phyloP scores from a whole-genome alignment of 768 basidiomycete species.

The Leccinellum albellum region DNA sequence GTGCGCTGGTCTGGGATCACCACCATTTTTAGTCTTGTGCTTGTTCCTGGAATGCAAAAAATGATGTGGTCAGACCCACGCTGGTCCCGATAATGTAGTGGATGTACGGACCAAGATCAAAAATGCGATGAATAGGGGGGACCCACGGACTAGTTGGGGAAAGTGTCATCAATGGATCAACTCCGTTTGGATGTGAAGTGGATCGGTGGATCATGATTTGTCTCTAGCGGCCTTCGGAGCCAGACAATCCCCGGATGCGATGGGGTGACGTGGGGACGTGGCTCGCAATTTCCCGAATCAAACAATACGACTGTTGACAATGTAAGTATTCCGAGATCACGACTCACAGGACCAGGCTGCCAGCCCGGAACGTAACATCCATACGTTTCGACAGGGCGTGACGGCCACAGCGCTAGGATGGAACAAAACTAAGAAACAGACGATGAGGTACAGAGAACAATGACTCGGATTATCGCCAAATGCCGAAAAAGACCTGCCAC shows the following conservation, averaged over 20 bases:
- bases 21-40: neutral
- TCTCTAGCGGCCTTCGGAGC: neutral
- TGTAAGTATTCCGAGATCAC: neutral
- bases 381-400: neutral
- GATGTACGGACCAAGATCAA: neutral
- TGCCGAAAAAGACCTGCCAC: conserved; percentile 81
- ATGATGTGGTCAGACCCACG: neutral
- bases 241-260: neutral
- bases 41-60: neutral
- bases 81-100: neutral
- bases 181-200: neutral
- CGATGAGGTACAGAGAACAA: neutral
- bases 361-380: neutral
- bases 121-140: neutral
- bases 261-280: neutral
- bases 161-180: neutral
- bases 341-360: neutral
- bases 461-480: conserved; percentile 43
- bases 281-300: neutral
- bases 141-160: neutral
- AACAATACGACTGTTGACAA: neutral
- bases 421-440: neutral
- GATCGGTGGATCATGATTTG: neutral
- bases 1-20: neutral
- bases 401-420: neutral